These are phyloP conservation scores for Suhomyces bolitotheri DNA, from an alignment of 1,139 yeast species.

Conservation along the genomic window DNA sequence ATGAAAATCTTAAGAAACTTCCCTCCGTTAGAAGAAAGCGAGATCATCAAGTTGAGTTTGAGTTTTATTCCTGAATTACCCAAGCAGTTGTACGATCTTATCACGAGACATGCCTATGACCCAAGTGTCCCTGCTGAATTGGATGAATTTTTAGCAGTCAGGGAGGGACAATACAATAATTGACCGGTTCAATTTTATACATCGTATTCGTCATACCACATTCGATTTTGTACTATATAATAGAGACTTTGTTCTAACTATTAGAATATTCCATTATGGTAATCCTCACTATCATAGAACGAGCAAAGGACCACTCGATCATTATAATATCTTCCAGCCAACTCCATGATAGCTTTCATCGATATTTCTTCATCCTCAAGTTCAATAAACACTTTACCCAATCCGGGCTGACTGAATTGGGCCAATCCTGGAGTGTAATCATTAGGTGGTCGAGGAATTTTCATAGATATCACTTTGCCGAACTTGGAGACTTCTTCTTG, in stretches of 20 bases:
- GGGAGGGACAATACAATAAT: background rate
- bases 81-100: constrained; percentile 60
- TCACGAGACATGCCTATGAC: constrained; percentile 74
- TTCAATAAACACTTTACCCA: constrained; percentile 73
- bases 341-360: constrained; percentile 54
- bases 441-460: constrained; percentile 66
- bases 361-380: constrained; percentile 57
- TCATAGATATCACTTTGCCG: constrained; percentile 56
- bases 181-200: constrained; percentile 6
- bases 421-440: constrained; percentile 47
- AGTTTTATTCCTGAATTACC: constrained; percentile 83
- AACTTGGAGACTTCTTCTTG: constrained; percentile 49
- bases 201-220: background rate
- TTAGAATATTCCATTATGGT: constrained; percentile 30
- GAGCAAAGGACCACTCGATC: constrained; percentile 72
- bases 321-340: constrained; percentile 69
- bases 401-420: constrained; percentile 54
- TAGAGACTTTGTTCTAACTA: no score
- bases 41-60: constrained; percentile 73
- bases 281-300: constrained; percentile 62
- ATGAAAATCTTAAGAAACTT: constrained; percentile 73
- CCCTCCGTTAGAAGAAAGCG: constrained; percentile 71
- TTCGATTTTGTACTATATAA: no score
- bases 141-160: constrained; percentile 23
- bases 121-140: constrained; percentile 42